A percentile compares a stretch with the other conserved stretches of the same genome.
Conservation (phyloP, 257 asterid species). For the Osmanthus fragrans region DNA sequence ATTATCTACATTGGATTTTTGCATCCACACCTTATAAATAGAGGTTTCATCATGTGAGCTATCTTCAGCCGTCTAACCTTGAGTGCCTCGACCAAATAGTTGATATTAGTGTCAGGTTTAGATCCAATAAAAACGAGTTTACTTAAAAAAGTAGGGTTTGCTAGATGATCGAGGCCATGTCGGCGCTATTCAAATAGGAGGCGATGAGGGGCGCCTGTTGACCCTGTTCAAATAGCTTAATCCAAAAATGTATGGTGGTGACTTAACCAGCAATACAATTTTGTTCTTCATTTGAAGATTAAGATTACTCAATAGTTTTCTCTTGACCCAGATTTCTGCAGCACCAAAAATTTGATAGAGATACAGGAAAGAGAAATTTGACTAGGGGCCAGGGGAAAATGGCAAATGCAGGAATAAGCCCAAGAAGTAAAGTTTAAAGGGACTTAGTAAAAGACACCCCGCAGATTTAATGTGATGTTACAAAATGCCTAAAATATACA, state of each 20-base stretch:
- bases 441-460: not conserved
- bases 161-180: too few relatives aligned
- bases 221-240: too few relatives aligned
- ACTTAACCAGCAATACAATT: too few relatives aligned
- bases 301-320: too few relatives aligned
- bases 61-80: not conserved
- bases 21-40: too few relatives aligned
- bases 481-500: not conserved
- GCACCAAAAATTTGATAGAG: not conserved
- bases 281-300: not conserved
- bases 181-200: too few relatives aligned
- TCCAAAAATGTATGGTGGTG: too few relatives aligned
- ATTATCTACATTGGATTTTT: too few relatives aligned
- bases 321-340: not conserved
- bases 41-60: too few relatives aligned
- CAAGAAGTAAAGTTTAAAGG: not conserved
- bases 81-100: not conserved
- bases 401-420: not conserved
- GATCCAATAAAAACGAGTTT: not conserved
- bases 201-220: too few relatives aligned
- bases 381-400: not conserved
- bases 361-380: constrained; percentile 1
- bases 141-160: too few relatives aligned
- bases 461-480: not conserved
- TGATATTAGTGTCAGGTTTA: not conserved